Conservation (phyloP, 768 basidiomycete genomes). For the Boletus vinaceobasis region DNA sequence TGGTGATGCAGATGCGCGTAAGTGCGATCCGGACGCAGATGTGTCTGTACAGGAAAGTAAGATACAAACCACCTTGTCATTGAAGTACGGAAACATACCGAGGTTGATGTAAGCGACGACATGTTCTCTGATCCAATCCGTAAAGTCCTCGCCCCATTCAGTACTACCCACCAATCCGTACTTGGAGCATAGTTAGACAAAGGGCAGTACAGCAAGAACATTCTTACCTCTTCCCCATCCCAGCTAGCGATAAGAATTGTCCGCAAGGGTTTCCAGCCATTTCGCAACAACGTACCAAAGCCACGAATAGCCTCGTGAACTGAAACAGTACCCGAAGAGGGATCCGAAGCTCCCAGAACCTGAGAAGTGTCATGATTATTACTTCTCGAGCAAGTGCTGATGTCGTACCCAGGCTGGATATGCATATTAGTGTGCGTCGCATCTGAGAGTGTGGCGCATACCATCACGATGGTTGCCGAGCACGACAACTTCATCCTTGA, state of each 20-base stretch:
- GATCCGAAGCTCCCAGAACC: slow-evolving; percentile 54
- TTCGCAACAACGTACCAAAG: slow-evolving; percentile 45
- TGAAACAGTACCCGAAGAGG: slow-evolving; percentile 54
- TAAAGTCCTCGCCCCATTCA: slow-evolving; percentile 94
- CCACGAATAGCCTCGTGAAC: slow-evolving; percentile 56
- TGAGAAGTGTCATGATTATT: slow-evolving; percentile 11
- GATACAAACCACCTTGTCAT: slow-evolving; percentile 36
- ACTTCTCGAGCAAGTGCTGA: background rate
- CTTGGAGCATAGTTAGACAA: slow-evolving; percentile 26
- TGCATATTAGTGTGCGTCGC: slow-evolving; percentile 5
- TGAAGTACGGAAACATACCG: slow-evolving; percentile 32
- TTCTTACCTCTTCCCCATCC: slow-evolving; percentile 68
- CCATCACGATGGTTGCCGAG: slow-evolving; percentile 91
- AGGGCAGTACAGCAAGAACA: background rate
- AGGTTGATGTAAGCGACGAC: slow-evolving; percentile 89
- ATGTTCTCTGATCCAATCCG: slow-evolving; percentile 72
- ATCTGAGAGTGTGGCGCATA: slow-evolving; percentile 27
- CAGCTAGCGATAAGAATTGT: slow-evolving; percentile 76
- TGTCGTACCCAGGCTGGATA: slow-evolving; percentile 23
- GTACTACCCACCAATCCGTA: slow-evolving; percentile 81
- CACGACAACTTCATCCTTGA: slow-evolving; percentile 81
- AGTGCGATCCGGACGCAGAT: slow-evolving; percentile 52
- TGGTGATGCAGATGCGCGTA: slow-evolving; percentile 62
- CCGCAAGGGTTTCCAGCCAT: slow-evolving; percentile 67
- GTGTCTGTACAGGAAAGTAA: slow-evolving; percentile 38